Conservation (phyloP, 208 protist species). For the Leishmania amazonensis region DNA sequence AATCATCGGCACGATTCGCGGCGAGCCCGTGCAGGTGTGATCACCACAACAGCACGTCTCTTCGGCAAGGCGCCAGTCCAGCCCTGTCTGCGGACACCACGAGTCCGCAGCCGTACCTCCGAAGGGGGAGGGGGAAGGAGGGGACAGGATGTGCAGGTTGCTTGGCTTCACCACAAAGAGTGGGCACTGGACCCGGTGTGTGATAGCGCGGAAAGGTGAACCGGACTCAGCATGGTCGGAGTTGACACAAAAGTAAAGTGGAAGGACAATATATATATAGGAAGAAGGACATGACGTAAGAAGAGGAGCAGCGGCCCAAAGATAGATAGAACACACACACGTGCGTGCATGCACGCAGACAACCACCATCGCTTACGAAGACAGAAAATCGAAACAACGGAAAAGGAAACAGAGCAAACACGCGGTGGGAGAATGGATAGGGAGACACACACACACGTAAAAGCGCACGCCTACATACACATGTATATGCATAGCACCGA, state of each 20-base stretch:
- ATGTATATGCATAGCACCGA: neutral
- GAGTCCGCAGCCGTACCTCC: neutral
- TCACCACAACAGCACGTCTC: neutral
- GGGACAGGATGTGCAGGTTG: neutral
- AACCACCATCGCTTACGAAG: neutral
- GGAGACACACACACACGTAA: too few species aligned
- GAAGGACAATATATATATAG: neutral
- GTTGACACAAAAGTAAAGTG: neutral
- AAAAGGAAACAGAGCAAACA: neutral
- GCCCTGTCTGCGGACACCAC: neutral
- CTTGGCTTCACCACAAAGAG: neutral
- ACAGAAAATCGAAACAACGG: neutral
- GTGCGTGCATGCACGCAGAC: neutral
- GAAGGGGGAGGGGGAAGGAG: neutral
- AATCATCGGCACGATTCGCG: neutral
- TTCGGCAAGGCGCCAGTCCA: neutral
- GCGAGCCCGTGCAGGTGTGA: neutral
- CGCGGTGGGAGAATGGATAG: constrained; percentile 7
- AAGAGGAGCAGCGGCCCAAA: neutral
- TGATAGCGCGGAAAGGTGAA: neutral
- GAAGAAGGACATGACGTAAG: neutral
- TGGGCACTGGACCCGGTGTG: neutral
- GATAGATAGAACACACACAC: neutral
- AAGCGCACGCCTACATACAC: neutral
- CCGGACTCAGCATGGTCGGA: neutral